Evolutionary conservation across 805 yeast species (phyloP).

Genomic region (Candida peoriensis): DNA sequence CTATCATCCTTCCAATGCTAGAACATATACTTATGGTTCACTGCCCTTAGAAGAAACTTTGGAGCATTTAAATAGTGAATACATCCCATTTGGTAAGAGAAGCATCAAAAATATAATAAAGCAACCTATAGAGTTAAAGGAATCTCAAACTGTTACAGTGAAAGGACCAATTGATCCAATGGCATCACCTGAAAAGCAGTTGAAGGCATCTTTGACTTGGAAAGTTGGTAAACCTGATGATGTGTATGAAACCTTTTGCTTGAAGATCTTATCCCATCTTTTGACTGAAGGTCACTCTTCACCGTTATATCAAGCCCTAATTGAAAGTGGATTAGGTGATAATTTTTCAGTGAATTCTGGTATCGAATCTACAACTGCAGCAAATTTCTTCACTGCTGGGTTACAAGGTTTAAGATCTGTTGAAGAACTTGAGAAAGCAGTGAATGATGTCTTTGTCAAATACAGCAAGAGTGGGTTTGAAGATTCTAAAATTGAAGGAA

Average conservation of each 20-base stretch:
- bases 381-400: slow-evolving; percentile 78
- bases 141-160: slow-evolving; percentile 31
- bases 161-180: slow-evolving; percentile 83
- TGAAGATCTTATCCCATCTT: slow-evolving; percentile 65
- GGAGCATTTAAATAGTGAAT: slow-evolving; percentile 46
- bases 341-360: slow-evolving; percentile 90
- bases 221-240: slow-evolving; percentile 68
- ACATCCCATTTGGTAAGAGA: slow-evolving; percentile 50
- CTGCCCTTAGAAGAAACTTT: slow-evolving; percentile 61
- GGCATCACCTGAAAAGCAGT: slow-evolving; percentile 60
- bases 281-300: slow-evolving; percentile 90
- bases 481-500: slow-evolving; percentile 66
- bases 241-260: slow-evolving; percentile 62
- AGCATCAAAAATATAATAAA: slow-evolving; percentile 27
- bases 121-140: slow-evolving; percentile 28
- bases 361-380: slow-evolving; percentile 72
- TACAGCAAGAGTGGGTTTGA: slow-evolving; percentile 44
- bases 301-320: slow-evolving; percentile 78
- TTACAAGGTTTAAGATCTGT: slow-evolving; percentile 66
- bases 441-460: slow-evolving; percentile 42
- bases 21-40: slow-evolving; percentile 83
- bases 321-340: slow-evolving; percentile 79
- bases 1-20: slow-evolving; percentile 89
- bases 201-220: slow-evolving; percentile 86
- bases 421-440: slow-evolving; percentile 39